Percentiles rank a stretch among this genome's conserved stretches.
Conservation (phyloP, 169 alveolate species). For the Plasmodium coatneyi region DNA sequence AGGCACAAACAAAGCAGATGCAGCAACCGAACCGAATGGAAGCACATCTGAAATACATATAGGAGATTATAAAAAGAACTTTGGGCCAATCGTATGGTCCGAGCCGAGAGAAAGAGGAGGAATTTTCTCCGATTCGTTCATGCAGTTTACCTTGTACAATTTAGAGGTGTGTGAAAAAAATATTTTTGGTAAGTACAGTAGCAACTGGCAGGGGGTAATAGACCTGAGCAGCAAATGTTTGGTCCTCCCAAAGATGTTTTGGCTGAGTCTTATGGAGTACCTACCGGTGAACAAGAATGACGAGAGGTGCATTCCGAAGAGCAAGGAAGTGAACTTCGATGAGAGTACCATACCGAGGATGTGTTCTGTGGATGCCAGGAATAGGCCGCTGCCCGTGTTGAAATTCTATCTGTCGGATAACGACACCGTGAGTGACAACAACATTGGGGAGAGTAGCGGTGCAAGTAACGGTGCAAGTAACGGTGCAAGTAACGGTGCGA, state of each 20-base stretch:
- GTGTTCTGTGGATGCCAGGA: slow-evolving; percentile 71
- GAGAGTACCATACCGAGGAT: slow-evolving; percentile 40
- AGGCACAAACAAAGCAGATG: neutral
- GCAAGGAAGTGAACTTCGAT: slow-evolving; percentile 11
- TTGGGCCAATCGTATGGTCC: slow-evolving; percentile 77
- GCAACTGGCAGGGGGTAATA: slow-evolving; percentile 82
- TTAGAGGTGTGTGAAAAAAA: slow-evolving; percentile 78
- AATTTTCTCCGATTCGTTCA: slow-evolving; percentile 78
- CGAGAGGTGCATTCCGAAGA: slow-evolving; percentile 47
- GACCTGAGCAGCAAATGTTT: slow-evolving; percentile 81
- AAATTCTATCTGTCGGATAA: slow-evolving; percentile 22
- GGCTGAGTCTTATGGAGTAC: slow-evolving; percentile 85
- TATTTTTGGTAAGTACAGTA: slow-evolving; percentile 81
- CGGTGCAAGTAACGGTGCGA: neutral
- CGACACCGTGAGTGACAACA: slow-evolving; percentile 77
- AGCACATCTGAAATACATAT: slow-evolving; percentile 52
- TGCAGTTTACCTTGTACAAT: slow-evolving; percentile 81
- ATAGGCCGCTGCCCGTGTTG: slow-evolving; percentile 73
- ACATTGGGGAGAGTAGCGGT: neutral
- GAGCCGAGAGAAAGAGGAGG: slow-evolving; percentile 85
- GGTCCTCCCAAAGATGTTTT: slow-evolving; percentile 83
- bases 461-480: neutral
- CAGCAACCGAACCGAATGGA: neutral
- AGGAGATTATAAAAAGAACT: slow-evolving; percentile 69
- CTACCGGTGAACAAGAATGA: slow-evolving; percentile 79